Evolutionary conservation across 495 filamentous ascomycete species (phyloP).

Genomic region (Podospora australis): DNA sequence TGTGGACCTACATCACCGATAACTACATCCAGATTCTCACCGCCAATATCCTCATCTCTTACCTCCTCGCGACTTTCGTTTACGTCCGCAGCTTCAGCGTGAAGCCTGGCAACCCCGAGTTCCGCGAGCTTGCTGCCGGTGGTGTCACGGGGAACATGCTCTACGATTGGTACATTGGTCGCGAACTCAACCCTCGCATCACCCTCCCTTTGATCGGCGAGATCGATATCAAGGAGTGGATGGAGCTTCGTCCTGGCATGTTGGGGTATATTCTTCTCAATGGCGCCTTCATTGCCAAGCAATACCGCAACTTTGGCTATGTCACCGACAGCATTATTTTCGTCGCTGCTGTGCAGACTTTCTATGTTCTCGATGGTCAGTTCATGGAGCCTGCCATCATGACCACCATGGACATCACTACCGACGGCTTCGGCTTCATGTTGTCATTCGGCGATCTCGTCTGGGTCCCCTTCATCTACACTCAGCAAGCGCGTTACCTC

Average conservation of each 20-base stretch:
- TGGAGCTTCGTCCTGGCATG: constrained; percentile 86
- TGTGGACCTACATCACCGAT: constrained; percentile 91
- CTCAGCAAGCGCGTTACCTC: constrained; percentile 80
- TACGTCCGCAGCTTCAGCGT: constrained; percentile 78
- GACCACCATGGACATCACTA: constrained; percentile 93
- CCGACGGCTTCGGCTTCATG: constrained; percentile 96
- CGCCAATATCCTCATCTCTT: constrained; percentile 70
- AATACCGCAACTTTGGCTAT: constrained; percentile 76
- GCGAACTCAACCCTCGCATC: constrained; percentile 90
- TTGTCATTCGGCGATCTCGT: constrained; percentile 89
- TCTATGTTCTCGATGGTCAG: constrained; percentile 83
- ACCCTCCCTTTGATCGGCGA: constrained; percentile 69
- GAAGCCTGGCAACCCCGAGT: constrained; percentile 58
- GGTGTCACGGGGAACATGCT: constrained; percentile 78
- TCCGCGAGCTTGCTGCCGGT: constrained; percentile 73
- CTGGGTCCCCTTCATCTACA: constrained; percentile 92
- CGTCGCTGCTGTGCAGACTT: constrained; percentile 66
- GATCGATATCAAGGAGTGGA: constrained; percentile 86
- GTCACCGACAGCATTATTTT: constrained; percentile 85
- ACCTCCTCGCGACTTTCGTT: constrained; percentile 60
- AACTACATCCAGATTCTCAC: constrained; percentile 84
- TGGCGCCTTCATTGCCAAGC: constrained; percentile 76
- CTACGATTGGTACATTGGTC: constrained; percentile 97
- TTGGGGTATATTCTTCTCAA: constrained; percentile 86
- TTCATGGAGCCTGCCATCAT: constrained; percentile 88